phyloP scores from a whole-genome alignment of 495 filamentous ascomycete species.

The Amphirosellinia nigrospora region DNA sequence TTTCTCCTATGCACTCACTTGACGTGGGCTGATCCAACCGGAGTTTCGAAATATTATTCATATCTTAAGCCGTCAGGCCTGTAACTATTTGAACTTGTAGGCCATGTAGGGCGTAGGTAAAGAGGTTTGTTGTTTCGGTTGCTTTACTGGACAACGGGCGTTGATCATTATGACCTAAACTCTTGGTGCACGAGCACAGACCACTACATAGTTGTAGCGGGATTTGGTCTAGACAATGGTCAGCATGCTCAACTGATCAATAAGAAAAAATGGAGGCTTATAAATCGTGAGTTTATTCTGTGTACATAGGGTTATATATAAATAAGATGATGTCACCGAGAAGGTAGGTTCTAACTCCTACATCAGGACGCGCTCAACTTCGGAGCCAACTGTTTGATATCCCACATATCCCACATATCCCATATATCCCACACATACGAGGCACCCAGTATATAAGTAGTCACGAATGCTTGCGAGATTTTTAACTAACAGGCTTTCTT shows the following conservation, averaged over 20 bases:
- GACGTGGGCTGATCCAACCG: neutral
- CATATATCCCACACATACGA: no score
- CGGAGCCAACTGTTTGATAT: no score
- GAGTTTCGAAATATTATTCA: neutral
- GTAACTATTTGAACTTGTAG: neutral
- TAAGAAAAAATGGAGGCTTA: constrained; percentile 4
- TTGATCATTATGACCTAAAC: neutral
- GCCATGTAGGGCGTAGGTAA: neutral
- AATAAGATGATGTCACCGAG: neutral
- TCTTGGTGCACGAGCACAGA: neutral
- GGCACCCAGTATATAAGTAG: no score
- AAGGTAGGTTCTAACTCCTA: neutral
- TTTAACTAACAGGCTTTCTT: no score
- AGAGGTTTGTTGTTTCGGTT: neutral
- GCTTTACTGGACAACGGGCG: neutral
- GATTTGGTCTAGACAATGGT: neutral
- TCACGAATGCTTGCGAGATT: no score
- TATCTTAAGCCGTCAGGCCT: neutral
- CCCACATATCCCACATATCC: no score
- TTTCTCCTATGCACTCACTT: neutral
- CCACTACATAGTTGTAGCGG: neutral
- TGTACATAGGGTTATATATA: neutral
- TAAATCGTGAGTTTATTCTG: constrained; percentile 5
- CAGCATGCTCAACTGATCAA: neutral
- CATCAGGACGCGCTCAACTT: neutral